These are phyloP conservation scores for Fusarium globosum DNA, from an alignment of 2,329 filamentous ascomycete species.

Conservation along the genomic window DNA sequence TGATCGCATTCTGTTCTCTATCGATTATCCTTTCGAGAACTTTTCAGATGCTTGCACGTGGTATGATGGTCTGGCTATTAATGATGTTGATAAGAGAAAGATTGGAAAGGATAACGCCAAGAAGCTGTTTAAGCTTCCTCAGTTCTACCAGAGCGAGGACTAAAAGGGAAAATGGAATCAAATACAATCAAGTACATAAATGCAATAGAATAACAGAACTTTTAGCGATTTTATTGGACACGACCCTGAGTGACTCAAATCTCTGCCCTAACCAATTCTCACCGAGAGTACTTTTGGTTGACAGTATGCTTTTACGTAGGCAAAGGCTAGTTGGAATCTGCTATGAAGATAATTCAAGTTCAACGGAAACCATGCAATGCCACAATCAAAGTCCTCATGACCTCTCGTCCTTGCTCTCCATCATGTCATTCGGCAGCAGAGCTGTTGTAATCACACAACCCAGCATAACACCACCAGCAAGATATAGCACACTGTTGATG, in stretches of 20 bases:
- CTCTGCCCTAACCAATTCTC: not conserved
- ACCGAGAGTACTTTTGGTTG: not conserved
- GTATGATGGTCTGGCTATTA: slow-evolving; percentile 54
- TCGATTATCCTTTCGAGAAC: slow-evolving; percentile 65
- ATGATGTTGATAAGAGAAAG: slow-evolving; percentile 51
- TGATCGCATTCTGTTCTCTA: slow-evolving; percentile 63
- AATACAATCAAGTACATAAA: not conserved
- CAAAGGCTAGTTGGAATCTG: not conserved
- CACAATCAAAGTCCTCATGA: not conserved
- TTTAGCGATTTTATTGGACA: not conserved
- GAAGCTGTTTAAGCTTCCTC: slow-evolving; percentile 53
- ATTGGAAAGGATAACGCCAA: slow-evolving; percentile 58
- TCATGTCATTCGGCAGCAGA: slow-evolving; percentile 56
- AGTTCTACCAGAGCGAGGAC: slow-evolving; percentile 35
- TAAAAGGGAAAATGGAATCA: not conserved
- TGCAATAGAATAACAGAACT: not conserved
- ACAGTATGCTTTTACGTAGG: not conserved
- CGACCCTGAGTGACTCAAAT: not conserved
- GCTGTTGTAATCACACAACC: slow-evolving; percentile 64
- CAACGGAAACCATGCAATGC: not conserved
- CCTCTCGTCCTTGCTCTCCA: slow-evolving; percentile 50
- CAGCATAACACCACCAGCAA: slow-evolving; percentile 65
- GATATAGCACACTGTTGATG: slow-evolving; percentile 63
- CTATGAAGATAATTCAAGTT: not conserved
- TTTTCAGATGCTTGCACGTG: slow-evolving; percentile 56